These are phyloP conservation scores for Zymoseptoria ardabiliae DNA, from an alignment of 2,329 filamentous ascomycete species.

Conservation along the genomic window DNA sequence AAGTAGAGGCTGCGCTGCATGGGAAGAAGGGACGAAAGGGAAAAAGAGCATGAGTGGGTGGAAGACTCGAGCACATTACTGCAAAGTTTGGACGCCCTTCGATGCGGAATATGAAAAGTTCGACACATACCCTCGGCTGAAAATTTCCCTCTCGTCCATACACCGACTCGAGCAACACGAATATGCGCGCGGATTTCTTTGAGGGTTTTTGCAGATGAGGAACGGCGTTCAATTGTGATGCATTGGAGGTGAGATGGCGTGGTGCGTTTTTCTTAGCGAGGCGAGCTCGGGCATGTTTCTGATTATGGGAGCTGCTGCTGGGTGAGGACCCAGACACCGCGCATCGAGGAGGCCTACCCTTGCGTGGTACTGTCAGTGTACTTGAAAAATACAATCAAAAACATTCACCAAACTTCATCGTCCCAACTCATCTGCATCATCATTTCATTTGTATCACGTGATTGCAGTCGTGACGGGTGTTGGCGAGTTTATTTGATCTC, in stretches of 20 bases:
- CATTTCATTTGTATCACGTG: not conserved
- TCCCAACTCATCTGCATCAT: not conserved
- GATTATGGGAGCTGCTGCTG: conserved; percentile 11
- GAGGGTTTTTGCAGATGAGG: not conserved
- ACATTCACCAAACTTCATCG: conserved; percentile 5
- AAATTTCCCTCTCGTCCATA: not conserved
- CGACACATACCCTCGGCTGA: not conserved
- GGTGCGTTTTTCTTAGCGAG: conserved; percentile 11
- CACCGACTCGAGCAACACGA: not conserved
- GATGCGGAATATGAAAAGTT: not conserved
- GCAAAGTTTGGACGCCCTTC: not conserved
- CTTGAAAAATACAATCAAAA: conserved; percentile 9
- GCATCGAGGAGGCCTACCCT: conserved; percentile 41
- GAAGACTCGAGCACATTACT: not conserved
- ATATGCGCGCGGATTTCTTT: not conserved
- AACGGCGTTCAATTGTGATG: conserved; percentile 1
- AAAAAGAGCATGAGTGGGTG: not conserved
- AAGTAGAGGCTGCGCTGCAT: conserved; percentile 65
- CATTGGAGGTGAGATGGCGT: conserved; percentile 25
- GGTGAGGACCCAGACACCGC: conserved; percentile 22
- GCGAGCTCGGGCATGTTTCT: conserved; percentile 18
- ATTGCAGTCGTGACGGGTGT: not conserved
- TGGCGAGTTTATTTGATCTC: no score
- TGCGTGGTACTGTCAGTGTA: conserved; percentile 26
- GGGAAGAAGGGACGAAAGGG: conserved; percentile 13